phyloP scores from a whole-genome alignment of 495 filamentous ascomycete species.

The Neurospora discreta region DNA sequence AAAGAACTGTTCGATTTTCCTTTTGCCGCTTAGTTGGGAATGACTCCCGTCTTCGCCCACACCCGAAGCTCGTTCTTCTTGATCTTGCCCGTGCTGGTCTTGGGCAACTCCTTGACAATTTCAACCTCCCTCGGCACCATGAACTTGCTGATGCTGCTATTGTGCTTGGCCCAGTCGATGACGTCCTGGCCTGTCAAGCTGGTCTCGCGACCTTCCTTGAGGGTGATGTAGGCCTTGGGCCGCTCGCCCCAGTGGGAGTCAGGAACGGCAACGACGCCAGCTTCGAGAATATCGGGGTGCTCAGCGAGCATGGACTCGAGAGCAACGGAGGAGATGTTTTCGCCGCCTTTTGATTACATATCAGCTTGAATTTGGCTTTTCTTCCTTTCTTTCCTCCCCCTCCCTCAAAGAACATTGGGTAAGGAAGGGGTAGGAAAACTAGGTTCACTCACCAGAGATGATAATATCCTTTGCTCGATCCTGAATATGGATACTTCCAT shows the following conservation, averaged over 20 bases:
- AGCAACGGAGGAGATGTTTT: constrained; percentile 92
- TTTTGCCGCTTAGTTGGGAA: not conserved
- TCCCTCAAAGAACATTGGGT: not conserved
- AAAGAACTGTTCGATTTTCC: not conserved
- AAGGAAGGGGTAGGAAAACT: not conserved
- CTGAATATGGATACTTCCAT: constrained; percentile 83
- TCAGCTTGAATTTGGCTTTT: constrained; percentile 3
- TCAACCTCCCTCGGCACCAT: constrained; percentile 95
- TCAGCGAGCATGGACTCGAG: constrained; percentile 86
- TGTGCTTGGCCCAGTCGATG: constrained; percentile 73
- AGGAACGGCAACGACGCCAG: constrained; percentile 76
- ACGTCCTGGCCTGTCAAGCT: constrained; percentile 55
- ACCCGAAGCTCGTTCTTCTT: constrained; percentile 88
- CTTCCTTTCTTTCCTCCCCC: not conserved
- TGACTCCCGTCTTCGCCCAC: constrained; percentile 54
- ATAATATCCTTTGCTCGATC: constrained; percentile 97
- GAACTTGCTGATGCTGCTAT: constrained; percentile 74
- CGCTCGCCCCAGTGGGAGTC: constrained; percentile 92
- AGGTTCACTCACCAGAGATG: constrained; percentile 65
- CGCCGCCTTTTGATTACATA: constrained; percentile 52
- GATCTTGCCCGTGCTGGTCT: constrained; percentile 94
- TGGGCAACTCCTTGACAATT: constrained; percentile 76
- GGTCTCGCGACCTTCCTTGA: constrained; percentile 45
- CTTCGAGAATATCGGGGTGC: constrained; percentile 83
- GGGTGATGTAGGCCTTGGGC: constrained; percentile 86